Evolutionary conservation across 495 filamentous ascomycete species (phyloP).

Genomic region (Aspergillus sparsus): DNA sequence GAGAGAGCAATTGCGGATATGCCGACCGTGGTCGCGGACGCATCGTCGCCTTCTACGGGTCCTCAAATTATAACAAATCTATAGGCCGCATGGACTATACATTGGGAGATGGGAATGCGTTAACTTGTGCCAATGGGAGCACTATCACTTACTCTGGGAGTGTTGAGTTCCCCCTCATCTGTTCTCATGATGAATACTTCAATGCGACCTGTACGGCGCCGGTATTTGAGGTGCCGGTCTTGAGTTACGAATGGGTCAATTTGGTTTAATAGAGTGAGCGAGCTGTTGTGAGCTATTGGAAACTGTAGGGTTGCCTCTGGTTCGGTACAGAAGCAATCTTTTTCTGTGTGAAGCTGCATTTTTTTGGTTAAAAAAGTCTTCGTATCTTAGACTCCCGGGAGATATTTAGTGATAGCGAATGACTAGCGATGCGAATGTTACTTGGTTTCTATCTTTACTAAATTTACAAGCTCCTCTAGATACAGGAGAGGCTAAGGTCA

Average conservation of each 20-base stretch:
- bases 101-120: slow-evolving; percentile 37
- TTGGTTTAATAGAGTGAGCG: neutral
- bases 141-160: slow-evolving; percentile 38
- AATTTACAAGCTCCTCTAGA: too few species aligned
- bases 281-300: too few species aligned
- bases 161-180: slow-evolving; percentile 32
- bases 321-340: too few species aligned
- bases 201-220: slow-evolving; percentile 39
- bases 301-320: too few species aligned
- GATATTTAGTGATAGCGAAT: too few species aligned
- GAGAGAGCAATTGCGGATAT: slow-evolving; percentile 39
- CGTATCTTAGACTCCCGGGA: too few species aligned
- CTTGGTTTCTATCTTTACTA: too few species aligned
- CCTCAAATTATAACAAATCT: slow-evolving; percentile 28
- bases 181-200: slow-evolving; percentile 32
- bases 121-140: slow-evolving; percentile 37
- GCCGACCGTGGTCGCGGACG: slow-evolving; percentile 33
- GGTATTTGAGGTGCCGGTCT: slow-evolving; percentile 34
- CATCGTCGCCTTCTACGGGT: slow-evolving; percentile 39
- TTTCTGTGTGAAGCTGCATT: too few species aligned
- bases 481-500: too few species aligned
- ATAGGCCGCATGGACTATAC: slow-evolving; percentile 34
- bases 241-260: slow-evolving; percentile 35
- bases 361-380: too few species aligned
- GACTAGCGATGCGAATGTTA: too few species aligned